Evolutionary conservation across 2,329 filamentous ascomycete species (phyloP).

Genomic region (Nemania bipapillata): DNA sequence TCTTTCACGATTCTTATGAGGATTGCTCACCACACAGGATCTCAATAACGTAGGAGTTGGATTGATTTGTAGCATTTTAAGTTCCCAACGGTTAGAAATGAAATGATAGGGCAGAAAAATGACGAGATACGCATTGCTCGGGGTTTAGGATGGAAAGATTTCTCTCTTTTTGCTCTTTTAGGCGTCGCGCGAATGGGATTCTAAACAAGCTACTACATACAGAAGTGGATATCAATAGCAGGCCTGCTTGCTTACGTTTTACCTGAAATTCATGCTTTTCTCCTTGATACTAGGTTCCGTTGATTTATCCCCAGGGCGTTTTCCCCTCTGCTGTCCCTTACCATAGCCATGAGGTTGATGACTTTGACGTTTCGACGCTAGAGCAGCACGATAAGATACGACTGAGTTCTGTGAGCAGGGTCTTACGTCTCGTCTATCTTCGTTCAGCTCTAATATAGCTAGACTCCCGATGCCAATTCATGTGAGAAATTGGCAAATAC

Average conservation of each 20-base stretch:
- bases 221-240: not conserved
- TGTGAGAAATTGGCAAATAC: conserved; percentile 4
- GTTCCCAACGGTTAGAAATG: not conserved
- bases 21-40: not conserved
- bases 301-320: not conserved
- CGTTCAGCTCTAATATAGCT: not conserved
- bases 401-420: conserved; percentile 20
- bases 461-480: conserved; percentile 15
- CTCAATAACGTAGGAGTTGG: conserved; percentile 12
- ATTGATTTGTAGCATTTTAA: conserved; percentile 26
- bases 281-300: not conserved
- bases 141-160: conserved; percentile 21
- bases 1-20: conserved; percentile 18
- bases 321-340: not conserved
- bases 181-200: conserved; percentile 10
- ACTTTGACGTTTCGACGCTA: conserved; percentile 7
- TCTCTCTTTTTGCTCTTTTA: conserved; percentile 15
- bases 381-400: not conserved
- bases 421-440: conserved; percentile 12
- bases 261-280: not conserved
- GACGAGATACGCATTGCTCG: conserved; percentile 25
- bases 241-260: not conserved
- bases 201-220: conserved; percentile 19
- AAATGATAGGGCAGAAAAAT: conserved; percentile 13
- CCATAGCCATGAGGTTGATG: conserved; percentile 19